phyloP scores from a whole-genome alignment of 164 flowering plant species.

The Vitis cinerea region DNA sequence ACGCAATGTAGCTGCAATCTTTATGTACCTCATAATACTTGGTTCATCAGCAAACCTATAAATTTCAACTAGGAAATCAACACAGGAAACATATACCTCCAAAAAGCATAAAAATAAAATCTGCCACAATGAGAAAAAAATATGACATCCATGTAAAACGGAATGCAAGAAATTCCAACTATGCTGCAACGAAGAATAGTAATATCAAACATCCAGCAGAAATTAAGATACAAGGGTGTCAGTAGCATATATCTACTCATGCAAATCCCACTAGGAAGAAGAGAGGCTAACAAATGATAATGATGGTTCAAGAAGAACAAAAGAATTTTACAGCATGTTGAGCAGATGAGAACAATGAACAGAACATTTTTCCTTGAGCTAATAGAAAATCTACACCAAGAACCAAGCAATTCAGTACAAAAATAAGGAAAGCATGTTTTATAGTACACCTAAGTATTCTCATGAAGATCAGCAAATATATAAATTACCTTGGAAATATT shows the following conservation, averaged over 20 bases:
- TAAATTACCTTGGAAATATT: too few relatives aligned
- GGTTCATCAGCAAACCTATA: constrained; percentile 72
- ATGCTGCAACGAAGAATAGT: neutral
- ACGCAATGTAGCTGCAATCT: constrained; percentile 74
- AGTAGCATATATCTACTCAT: neutral
- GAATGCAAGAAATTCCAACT: neutral
- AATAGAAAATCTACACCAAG: neutral
- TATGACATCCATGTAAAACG: neutral
- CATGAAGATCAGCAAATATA: too few relatives aligned
- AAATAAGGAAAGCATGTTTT: neutral
- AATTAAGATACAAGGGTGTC: neutral
- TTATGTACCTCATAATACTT: constrained; percentile 76
- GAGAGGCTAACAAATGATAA: neutral
- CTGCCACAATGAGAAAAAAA: neutral
- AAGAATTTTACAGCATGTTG: neutral
- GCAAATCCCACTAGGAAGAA: neutral
- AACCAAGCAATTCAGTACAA: neutral
- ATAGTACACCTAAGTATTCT: too few relatives aligned
- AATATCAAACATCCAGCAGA: neutral
- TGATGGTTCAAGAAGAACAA: neutral
- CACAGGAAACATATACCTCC: neutral
- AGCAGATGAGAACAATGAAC: neutral
- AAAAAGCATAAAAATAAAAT: neutral
- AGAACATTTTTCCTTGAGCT: neutral
- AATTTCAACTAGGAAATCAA: constrained; percentile 6